Evolutionary conservation across 805 yeast species (phyloP).

Genomic region (Yarrowia sp.): DNA sequence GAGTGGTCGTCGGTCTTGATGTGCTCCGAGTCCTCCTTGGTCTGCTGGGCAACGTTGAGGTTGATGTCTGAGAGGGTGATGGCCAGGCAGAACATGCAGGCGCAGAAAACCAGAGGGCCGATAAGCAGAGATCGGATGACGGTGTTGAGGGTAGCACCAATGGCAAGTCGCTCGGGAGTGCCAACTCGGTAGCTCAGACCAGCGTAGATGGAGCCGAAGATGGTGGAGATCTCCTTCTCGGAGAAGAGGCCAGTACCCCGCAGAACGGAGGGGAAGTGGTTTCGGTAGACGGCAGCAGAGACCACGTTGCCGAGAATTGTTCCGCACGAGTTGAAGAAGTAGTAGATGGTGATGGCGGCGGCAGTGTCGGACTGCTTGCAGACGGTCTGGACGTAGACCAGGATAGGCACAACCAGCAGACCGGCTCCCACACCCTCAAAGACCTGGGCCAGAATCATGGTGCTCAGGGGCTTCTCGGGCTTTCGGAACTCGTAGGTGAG

Average conservation of each 20-base stretch:
- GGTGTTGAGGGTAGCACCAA: slow-evolving; percentile 5
- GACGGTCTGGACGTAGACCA: slow-evolving; percentile 21
- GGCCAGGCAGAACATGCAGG: slow-evolving; percentile 13
- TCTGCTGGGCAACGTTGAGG: slow-evolving; percentile 13
- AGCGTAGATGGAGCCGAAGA: neutral
- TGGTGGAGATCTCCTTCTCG: neutral
- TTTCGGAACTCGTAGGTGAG: slow-evolving; percentile 24
- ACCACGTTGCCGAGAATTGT: slow-evolving; percentile 27
- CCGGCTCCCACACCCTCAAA: slow-evolving; percentile 22
- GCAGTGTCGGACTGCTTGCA: slow-evolving; percentile 23
- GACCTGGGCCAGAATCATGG: slow-evolving; percentile 23
- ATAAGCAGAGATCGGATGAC: slow-evolving; percentile 20
- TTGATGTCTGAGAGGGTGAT: neutral
- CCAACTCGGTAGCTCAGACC: slow-evolving; percentile 1
- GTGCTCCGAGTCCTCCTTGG: slow-evolving; percentile 9
- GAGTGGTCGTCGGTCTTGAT: neutral
- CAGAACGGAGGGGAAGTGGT: slow-evolving; percentile 13
- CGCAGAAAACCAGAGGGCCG: slow-evolving; percentile 2
- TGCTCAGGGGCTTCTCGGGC: slow-evolving; percentile 13
- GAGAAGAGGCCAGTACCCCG: neutral
- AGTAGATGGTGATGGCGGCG: slow-evolving; percentile 22
- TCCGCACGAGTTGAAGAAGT: slow-evolving; percentile 25
- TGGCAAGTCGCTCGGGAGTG: slow-evolving; percentile 3
- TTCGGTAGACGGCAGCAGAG: slow-evolving; percentile 27
- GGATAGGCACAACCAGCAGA: slow-evolving; percentile 10